phyloP scores from a whole-genome alignment of 257 asterid genomes.

The Fraxinus anomala region DNA sequence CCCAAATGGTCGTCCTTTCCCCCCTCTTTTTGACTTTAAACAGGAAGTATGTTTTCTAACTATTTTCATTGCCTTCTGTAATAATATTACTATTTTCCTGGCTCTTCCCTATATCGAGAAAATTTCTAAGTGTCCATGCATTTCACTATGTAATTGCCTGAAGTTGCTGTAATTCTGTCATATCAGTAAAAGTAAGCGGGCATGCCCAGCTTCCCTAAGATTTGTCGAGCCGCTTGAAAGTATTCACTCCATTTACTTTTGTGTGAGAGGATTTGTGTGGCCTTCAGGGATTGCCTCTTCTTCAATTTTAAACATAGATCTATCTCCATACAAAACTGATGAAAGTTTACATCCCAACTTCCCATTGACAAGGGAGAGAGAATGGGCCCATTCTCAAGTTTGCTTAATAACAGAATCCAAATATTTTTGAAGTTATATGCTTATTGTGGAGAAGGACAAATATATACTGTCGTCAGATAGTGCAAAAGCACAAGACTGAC shows the following conservation, averaged over 20 bases:
- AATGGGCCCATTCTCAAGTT: not conserved
- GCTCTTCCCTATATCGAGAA: not conserved
- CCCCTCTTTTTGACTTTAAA: slow-evolving; percentile 50
- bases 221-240: not conserved
- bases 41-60: slow-evolving; percentile 39
- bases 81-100: not conserved
- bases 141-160: not conserved
- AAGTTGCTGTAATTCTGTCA: not conserved
- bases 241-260: not conserved
- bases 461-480: not conserved
- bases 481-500: not conserved
- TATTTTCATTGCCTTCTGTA: not conserved
- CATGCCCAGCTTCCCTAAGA: not conserved
- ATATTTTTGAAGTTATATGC: not conserved
- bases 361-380: not conserved
- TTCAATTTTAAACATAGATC: not conserved
- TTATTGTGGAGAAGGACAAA: not conserved
- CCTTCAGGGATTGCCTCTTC: not conserved
- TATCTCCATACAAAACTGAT: not conserved
- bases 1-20: slow-evolving; percentile 47
- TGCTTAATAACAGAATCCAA: not conserved
- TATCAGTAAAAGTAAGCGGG: not conserved
- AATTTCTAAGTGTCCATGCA: not conserved
- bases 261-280: not conserved
- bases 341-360: not conserved